Evolutionary conservation across 108 stramenopile genomes (phyloP), one percentile per base, ranked within the genome.

Genomic region (Cyclotella distinguenda): DNA sequence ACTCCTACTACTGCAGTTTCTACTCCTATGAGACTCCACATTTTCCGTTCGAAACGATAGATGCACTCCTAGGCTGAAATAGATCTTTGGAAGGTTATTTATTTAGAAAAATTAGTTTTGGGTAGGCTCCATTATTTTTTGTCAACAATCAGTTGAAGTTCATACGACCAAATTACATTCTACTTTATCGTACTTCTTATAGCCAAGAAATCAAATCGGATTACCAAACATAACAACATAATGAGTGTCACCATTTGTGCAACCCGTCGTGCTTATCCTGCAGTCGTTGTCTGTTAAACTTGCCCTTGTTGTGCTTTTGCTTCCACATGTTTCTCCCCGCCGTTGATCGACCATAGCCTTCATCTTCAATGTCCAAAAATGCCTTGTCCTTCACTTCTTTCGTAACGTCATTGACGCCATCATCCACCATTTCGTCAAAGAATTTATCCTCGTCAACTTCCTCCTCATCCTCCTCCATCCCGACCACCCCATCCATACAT

Each of bases 321-420:
- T 98, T 94, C 98, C 98, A 98, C 12, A 77, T 70, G 68, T 82
- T 87, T 56, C 98, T 55, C 32, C 95, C 95, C 15, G 95, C 64
- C 26, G 95, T 94, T 60, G 90, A 88, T 70, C 80, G 74, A 15
- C 97, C 97, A 21, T 74, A 79, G 28, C 87, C 88, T 49, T 95
- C 88, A 26, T 61, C 66, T 27, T 65, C 51, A 28, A 60, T 63
- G 25, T 83, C 82, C 42, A 89, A 49, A 54, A 79, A 90, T 4
- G 87, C 73, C 55, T 86, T 84, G 53, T 74, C 70, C 64, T 91
- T 90, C 10, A 50, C 66, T 6, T 81, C 79, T 28, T 71, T 64
- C 50, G 75, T 49, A 56, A 79, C 51, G 22, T 81, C 71, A 21
- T n/a, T n/a, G n/a, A 65, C 77, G 49, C 69, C 62, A 16, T 78